Base-by-base conservation (phyloP, 305 asterid species). In the Solanum aculeatissimum region DNA sequence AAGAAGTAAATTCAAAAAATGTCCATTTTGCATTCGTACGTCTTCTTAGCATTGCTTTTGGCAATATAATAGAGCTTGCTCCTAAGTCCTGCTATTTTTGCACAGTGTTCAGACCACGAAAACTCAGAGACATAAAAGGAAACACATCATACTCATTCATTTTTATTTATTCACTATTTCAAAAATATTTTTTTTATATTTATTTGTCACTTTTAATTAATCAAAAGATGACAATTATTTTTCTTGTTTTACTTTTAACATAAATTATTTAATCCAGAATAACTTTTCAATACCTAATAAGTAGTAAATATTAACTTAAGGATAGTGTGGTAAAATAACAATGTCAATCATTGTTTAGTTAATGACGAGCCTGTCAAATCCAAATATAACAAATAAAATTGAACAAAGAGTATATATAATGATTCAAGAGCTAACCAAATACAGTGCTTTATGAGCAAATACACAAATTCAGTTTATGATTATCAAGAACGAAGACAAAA, bases 1-100 rank as follows among this genome's bases (percentile, higher is more conserved):
- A 70, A 77, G 85, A 85, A 88, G 83, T 84, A 83, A 85, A 82
- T 58, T 83, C 71, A 55, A 60, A 81, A 74, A 84, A 68, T 72
- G 58, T 72, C 40, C 82, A 47, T 55, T 70, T 45, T 43, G 42
- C 68, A 65, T 66, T 72, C 82, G 29, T 57, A 57, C 65, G 71
- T 66, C 72, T 78, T 77, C 63, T 51, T 78, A 57, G 32, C 83
- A 15, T 87, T 65, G 62, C 86, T 80, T 90, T 65, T 84, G 65
- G 69, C 83, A 86, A 85, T 49, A 35, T 23, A 57, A 57, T 57
- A 57, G 65, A 72, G 81, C 58, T 29, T 49, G 81, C 83, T 75
- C 38, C 82, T 49, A 51, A 6, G 23, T 23, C 80, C 60, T 74
- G 81, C 25, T 82, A 83, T 70, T 53, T 80, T 55, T 82, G 57